phyloP scores from a whole-genome alignment of 1,284 basidiomycete genomes.

The Cryptococcus sp. region DNA sequence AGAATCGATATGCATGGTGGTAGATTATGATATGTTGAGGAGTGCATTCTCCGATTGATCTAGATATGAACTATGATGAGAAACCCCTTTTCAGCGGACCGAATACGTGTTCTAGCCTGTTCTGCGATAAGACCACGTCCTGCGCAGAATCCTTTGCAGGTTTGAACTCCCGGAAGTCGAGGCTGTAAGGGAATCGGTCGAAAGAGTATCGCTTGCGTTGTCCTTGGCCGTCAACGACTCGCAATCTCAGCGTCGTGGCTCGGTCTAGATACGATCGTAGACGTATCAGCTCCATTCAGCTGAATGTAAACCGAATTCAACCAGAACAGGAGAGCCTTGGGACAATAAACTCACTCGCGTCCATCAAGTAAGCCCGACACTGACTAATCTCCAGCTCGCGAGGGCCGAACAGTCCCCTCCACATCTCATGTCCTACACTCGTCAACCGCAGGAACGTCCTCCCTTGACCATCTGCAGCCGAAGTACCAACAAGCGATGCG shows the following conservation, averaged over 20 bases:
- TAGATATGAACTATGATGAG: too few species aligned
- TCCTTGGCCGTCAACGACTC: not conserved
- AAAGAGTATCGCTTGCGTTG: not conserved
- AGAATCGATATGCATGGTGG: too few species aligned
- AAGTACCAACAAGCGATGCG: not conserved
- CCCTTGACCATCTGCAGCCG: not conserved
- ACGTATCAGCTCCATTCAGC: not conserved
- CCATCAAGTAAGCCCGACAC: not conserved
- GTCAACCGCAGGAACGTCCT: constrained; percentile 8
- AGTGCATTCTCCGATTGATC: too few species aligned
- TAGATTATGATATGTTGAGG: too few species aligned
- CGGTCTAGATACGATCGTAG: not conserved
- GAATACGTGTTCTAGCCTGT: constrained; percentile 25
- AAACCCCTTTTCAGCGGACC: constrained; percentile 8
- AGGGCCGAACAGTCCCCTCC: constrained; percentile 5
- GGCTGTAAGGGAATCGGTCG: constrained; percentile 17
- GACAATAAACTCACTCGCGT: not conserved
- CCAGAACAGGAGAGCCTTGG: not conserved
- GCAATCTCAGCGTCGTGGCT: not conserved
- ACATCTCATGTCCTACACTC: constrained; percentile 6
- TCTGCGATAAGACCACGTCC: constrained; percentile 23
- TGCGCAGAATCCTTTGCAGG: constrained; percentile 12
- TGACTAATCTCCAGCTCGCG: constrained; percentile 4
- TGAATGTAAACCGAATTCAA: not conserved
- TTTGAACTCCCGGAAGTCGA: constrained; percentile 17